Base-by-base conservation (phyloP, 2,329 filamentous ascomycete species). In the Diplodia corticola region DNA sequence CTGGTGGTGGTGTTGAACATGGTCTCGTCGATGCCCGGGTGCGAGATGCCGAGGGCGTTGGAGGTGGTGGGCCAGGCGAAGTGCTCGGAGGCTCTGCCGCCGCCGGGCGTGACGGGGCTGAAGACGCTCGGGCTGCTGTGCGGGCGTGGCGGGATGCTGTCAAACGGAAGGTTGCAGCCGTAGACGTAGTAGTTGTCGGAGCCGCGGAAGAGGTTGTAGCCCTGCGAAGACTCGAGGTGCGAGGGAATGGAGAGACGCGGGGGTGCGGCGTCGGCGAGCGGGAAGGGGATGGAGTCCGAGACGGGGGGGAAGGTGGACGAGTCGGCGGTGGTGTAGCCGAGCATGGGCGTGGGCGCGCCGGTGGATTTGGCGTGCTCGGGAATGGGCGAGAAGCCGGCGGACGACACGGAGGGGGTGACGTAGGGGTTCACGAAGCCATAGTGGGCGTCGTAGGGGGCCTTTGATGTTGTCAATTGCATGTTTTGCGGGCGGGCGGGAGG, bases 121-220 rank as follows among this genome's bases (percentile, higher is more conserved):
- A 81, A 77, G 1, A 76, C 77, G 65, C 78, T 79, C n/a, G 80
- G 80, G 67, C 77, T 81, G 69, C 80, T 82, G 63, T 76, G 75
- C 40, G 80, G 77, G 12, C 79, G 71, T 40, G 73, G 70, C 5
- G 76, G 77, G 17, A 76, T 64, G 33, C 66, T 67, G 59, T 60
- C 53, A 22, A 46, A 65, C 13, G 64, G 57, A 35, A 28, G 15
- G 15, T 69, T 64, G 10, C 70, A 70, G 26, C 68, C 65, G 60
- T 68, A 68, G 24, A 51, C 20, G 65, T 59, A 60, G 20, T 68
- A 49, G 57, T 46, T 61, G 24, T 61, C 57, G 57, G 44, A 49
- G 40, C 40, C 57, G 10, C 57, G 57, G 5, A 49, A 22, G 69
- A 66, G 12, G 66, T 63, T 24, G 71, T 74, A 71, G 70, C 69